Evolutionary conservation across 1,284 basidiomycete genomes (phyloP).

Genomic region (Ganoderma meredithae): DNA sequence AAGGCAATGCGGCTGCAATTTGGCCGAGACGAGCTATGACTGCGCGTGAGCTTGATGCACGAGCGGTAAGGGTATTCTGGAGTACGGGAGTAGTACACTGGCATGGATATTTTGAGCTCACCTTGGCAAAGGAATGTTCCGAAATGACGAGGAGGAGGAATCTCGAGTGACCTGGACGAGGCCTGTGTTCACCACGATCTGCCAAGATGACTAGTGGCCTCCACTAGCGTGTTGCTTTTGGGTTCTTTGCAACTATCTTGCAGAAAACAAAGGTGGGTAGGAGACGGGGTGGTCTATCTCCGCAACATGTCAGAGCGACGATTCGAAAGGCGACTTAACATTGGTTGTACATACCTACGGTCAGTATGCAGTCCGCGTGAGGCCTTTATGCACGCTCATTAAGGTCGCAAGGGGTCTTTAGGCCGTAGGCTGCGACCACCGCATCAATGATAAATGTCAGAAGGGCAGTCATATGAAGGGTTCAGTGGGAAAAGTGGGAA

Average conservation of each 20-base stretch:
- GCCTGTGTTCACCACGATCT: not conserved
- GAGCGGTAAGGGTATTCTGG: not conserved
- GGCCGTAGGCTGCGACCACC: not conserved
- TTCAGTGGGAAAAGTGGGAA: slow-evolving; percentile 3
- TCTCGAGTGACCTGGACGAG: not conserved
- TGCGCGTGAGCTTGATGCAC: slow-evolving; percentile 7
- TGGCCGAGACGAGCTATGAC: slow-evolving; percentile 1
- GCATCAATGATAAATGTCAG: slow-evolving; percentile 18
- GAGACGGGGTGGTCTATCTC: not conserved
- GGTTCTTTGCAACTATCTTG: not conserved
- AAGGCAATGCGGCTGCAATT: slow-evolving; percentile 8
- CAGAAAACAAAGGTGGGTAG: not conserved
- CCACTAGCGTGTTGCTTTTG: not conserved
- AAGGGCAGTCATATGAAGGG: slow-evolving; percentile 6
- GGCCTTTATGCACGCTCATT: not conserved
- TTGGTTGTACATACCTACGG: not conserved
- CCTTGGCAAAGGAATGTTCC: not conserved
- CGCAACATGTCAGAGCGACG: not conserved
- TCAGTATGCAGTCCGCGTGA: not conserved
- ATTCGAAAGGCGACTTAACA: not conserved
- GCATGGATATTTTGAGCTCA: not conserved
- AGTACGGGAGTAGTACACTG: not conserved
- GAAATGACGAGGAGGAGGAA: not conserved
- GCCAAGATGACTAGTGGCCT: not conserved
- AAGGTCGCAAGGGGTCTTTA: not conserved